Base-by-base conservation (phyloP, 768 basidiomycete species). In the Leccinum incarnatum region DNA sequence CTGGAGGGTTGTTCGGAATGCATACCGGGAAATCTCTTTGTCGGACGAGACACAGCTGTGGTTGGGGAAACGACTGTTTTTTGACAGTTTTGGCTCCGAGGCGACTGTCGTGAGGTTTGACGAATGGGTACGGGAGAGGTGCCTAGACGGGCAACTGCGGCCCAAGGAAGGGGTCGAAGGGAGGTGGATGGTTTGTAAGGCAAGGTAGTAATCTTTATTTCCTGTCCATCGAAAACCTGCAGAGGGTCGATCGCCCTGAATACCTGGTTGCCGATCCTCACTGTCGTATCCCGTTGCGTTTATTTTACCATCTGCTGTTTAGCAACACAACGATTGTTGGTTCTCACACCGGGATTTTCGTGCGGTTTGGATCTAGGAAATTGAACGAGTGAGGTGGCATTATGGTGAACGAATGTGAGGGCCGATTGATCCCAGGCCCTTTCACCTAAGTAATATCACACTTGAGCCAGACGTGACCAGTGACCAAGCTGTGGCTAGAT, bases 181-280 rank as follows among this genome's bases (percentile, higher is more conserved):
- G 0, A 77, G 77, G 65, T 91, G 88, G 88, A 78, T 83, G 15
- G 71, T 90, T 32, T 83, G 79, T 63, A 87, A 81, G 72, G 68
- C 76, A 49, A 74, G 77, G 60, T 81, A 68, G 55, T 27, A 51
- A 45, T 19, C 5, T 5, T 42, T 27, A 5, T 23, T 48, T 49
- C 32, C 36, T 48, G 40, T 48, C 14, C 10, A 17, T 47, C 53
- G 12, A 34, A 42, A 46, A 36, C 12, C 37, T 48, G 36, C 34
- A 48, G 27, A 19, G 14, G 36, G 17, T 14, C 5, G 7, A 6
- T 58, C 45, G 25, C 14, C 40, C 30, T 21, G 56, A 37, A 23
- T 23, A 58, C 10, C 23, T 21, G n/a, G 40, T 1, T 25, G 34
- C 11, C 17, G 34, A 48, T 14, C 15, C 30, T 11, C n/a, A 21